Evolutionary conservation across 345 rosid species (phyloP), one percentile per base, ranked within the genome.

Genomic region (Citrus sp.): DNA sequence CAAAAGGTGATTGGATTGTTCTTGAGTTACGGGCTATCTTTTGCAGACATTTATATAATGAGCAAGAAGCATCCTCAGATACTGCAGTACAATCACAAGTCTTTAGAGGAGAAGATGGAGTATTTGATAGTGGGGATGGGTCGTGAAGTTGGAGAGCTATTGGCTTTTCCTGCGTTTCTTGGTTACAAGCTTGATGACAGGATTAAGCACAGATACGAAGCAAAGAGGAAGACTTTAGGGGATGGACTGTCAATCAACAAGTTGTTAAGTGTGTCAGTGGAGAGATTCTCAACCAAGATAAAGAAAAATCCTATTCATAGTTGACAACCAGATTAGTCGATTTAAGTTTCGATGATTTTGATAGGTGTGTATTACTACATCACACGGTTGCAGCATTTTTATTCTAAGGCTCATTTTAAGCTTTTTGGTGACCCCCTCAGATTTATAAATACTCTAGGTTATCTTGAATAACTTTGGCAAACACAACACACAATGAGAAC

Each of bases 1-100:
- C 98, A 92, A 82, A 92, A 85, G 79, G 94, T 94, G 30, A 86
- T 92, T 35, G 91, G 77, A 22, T 78, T 92, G 60, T 94, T 89
- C 84, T 83, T 86, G 76, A 86, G 89, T 55, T 92, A 86, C 7
- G 86, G 93, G 19, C 87, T 92, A 37, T 90, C 91, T 16, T 83
- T 65, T n/a, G 80, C 72, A 63, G 95, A 92, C 76, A 86, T 89
- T 74, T 79, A 80, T 72, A 78, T 80, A 78, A 92, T 92, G 97
- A 88, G 96, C 87, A 91, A 87, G 84, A 92, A 89, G 86, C 97
- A 92, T 68, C 98, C 97, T 77, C 96, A 87, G 61, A 80, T 91
- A 66, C 80, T 94, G 80, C 94, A 91, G 84, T 94, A 90, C 79
- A 88, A 80, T 55, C 84, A 83, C 37, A 55, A 54, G 51, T 86